Evolutionary conservation across 768 basidiomycete species (phyloP), one percentile per base, ranked within the genome.

Genomic region (Boletus subparvulus): DNA sequence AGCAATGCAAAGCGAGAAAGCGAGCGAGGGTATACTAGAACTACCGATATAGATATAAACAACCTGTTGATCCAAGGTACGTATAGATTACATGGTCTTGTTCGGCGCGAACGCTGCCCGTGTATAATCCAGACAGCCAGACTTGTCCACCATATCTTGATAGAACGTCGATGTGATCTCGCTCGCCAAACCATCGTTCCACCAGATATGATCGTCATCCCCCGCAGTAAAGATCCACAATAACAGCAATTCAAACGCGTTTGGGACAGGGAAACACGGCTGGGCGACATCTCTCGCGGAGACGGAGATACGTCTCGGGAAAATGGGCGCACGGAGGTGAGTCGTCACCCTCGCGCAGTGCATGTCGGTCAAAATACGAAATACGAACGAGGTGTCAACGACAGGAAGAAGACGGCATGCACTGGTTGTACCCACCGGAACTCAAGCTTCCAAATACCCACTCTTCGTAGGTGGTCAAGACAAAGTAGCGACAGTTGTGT

Each of bases 381-480:
- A 6, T 36, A 36, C 16, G 17, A 17, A 8, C 36, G 36, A 17
- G 37, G 17, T 9, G 17, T 30, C 39, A 13, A 6, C 7, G 24
- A 32, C 17, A 37, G 1, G 17, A 33, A 21, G 4, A 21, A 19
- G 19, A 7, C 24, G 28, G 19, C 5, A 41, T 21, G 28, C 8
- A 12, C 24, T 17, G 16, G 6, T 8, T 12, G n/a, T 6, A 33
- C 43, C 12, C 42, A 65, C 61, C 43, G 3, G 35, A 5, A 36
- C 58, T 65, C 21, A 61, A 33, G 13, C 26, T 41, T 7, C 64
- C 61, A 11, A 61, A 63, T 6, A 58, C 55, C 61, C 64, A 61
- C 0, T 58, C n/a, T 7, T 64, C 49, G 39, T 65, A 61, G n/a
- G 45, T 60, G 4, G 60, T 63, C 53, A 61, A 37, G 28, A 57